Percentiles rank a stretch among this genome's conserved stretches.
Evolutionary conservation across 192 early-diverging fungal species (phyloP).

Genomic region (Chytriomyces confervae): DNA sequence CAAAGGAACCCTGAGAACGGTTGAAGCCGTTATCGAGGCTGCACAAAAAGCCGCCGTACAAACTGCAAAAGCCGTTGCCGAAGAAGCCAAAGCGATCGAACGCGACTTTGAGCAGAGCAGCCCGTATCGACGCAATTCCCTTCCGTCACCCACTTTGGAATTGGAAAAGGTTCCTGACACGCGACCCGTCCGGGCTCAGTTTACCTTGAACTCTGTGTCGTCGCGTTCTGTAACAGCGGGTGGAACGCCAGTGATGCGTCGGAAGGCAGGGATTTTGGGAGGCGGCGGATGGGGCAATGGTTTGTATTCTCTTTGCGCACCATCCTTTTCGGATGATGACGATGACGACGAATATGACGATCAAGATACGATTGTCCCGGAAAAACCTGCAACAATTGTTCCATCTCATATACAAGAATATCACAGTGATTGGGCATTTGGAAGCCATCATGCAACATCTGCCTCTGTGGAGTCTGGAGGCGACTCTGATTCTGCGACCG

Average conservation of each 20-base stretch:
- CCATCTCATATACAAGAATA: not conserved
- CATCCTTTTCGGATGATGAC: not conserved
- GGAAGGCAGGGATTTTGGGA: too few relatives aligned
- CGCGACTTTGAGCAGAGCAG: not conserved
- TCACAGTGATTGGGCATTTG: not conserved
- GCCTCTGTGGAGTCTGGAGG: not conserved
- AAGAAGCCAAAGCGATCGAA: conserved; percentile 8
- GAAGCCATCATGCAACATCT: not conserved
- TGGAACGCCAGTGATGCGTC: too few relatives aligned
- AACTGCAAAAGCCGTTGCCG: conserved; percentile 7
- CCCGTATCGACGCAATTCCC: too few relatives aligned
- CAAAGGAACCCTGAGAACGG: conserved; percentile 1
- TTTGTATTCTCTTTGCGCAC: not conserved
- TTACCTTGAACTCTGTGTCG: too few relatives aligned
- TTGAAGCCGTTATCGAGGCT: conserved; percentile 16
- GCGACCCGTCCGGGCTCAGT: too few relatives aligned
- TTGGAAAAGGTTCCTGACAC: too few relatives aligned
- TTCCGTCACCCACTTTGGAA: too few relatives aligned
- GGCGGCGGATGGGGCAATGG: not conserved
- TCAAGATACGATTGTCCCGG: not conserved
- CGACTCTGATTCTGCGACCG: not conserved
- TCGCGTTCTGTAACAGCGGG: too few relatives aligned
- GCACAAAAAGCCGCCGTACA: conserved; percentile 2
- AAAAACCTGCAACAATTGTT: not conserved
- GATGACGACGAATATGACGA: not conserved